These are phyloP conservation scores for Aspergillus diversus DNA, from an alignment of 495 filamentous ascomycete genomes.

Conservation along the genomic window DNA sequence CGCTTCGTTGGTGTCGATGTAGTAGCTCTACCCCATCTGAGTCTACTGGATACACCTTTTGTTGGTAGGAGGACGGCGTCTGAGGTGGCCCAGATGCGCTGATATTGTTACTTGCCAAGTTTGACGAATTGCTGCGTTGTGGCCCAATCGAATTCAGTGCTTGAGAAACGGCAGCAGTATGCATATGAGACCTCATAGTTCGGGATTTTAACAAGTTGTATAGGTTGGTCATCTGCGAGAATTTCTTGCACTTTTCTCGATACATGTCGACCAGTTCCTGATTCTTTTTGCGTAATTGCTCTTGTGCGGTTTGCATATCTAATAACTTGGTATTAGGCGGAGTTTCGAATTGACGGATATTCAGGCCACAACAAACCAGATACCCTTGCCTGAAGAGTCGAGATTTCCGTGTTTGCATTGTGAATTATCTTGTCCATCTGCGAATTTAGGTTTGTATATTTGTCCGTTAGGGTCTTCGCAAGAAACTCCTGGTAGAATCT, in stretches of 20 bases:
- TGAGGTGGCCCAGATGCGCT: constrained; percentile 27
- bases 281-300: constrained; percentile 72
- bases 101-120: constrained; percentile 16
- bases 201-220: constrained; percentile 82
- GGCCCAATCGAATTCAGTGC: constrained; percentile 47
- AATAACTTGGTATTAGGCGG: constrained; percentile 15
- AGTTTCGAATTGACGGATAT: not conserved
- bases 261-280: constrained; percentile 71
- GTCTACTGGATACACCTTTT: constrained; percentile 33
- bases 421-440: constrained; percentile 81
- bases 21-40: constrained; percentile 45
- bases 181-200: constrained; percentile 68
- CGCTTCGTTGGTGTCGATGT: constrained; percentile 52
- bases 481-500: constrained; percentile 84
- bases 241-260: constrained; percentile 73
- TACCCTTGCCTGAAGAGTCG: constrained; percentile 65
- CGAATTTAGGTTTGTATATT: constrained; percentile 66
- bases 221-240: constrained; percentile 78
- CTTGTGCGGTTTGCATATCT: constrained; percentile 70
- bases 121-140: constrained; percentile 21
- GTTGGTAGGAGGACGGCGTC: constrained; percentile 29
- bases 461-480: constrained; percentile 73
- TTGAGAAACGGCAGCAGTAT: constrained; percentile 68
- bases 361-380: constrained; percentile 38
- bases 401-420: constrained; percentile 81